Evolutionary conservation across 148 eudicot genomes (phyloP).

Genomic region (Arbutus unedo): DNA sequence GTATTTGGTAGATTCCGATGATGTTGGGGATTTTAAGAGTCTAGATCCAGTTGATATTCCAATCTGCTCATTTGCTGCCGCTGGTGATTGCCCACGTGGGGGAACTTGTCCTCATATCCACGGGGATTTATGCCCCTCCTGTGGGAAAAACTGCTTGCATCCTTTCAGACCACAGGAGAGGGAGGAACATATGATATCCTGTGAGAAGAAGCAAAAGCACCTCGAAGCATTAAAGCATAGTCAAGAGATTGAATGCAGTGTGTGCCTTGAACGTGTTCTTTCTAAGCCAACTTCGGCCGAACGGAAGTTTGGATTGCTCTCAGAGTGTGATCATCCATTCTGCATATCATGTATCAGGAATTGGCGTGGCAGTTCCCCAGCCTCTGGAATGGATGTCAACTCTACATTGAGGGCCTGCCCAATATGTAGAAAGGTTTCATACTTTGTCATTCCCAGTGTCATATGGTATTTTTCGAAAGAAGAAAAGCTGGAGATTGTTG

Average conservation of each 20-base stretch:
- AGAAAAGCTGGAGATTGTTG: constrained; percentile 76
- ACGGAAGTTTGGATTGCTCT: constrained; percentile 85
- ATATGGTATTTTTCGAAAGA: constrained; percentile 82
- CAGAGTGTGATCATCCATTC: constrained; percentile 96
- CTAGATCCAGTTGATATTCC: constrained; percentile 49
- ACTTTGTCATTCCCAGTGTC: constrained; percentile 96
- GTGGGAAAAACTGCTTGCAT: constrained; percentile 82
- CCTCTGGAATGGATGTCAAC: constrained; percentile 94
- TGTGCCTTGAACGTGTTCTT: constrained; percentile 92
- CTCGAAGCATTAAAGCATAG: constrained; percentile 69
- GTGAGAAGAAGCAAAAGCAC: constrained; percentile 73
- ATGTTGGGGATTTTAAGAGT: constrained; percentile 29
- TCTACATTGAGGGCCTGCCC: constrained; percentile 93
- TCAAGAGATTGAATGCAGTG: constrained; percentile 95
- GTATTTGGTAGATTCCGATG: constrained; percentile 27
- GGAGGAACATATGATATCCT: constrained; percentile 64
- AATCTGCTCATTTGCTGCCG: constrained; percentile 84
- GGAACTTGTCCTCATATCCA: constrained; percentile 86
- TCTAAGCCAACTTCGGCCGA: constrained; percentile 60
- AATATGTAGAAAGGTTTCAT: constrained; percentile 88
- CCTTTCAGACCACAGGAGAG: constrained; percentile 79
- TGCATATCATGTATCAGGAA: constrained; percentile 83
- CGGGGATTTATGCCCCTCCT: constrained; percentile 77
- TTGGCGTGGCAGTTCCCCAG: constrained; percentile 86
- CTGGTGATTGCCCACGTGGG: constrained; percentile 84